Evolutionary conservation across 768 basidiomycete genomes (phyloP).

Genomic region (Boletus reticulatus): DNA sequence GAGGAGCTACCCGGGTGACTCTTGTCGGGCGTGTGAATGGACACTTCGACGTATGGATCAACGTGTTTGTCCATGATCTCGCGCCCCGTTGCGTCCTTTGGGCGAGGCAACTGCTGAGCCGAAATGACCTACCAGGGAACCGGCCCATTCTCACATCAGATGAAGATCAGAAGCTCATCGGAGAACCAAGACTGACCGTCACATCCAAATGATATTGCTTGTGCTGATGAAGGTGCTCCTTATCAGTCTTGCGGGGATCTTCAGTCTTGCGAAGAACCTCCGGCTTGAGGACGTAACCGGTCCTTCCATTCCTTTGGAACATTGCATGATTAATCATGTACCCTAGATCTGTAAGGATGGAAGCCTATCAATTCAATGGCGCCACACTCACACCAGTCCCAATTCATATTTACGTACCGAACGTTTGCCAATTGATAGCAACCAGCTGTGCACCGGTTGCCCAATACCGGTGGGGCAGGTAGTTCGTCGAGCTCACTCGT

Average conservation of each 20-base stretch:
- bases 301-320: constrained; percentile 88
- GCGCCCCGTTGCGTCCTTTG: constrained; percentile 58
- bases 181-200: constrained; percentile 40
- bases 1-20: constrained; percentile 25
- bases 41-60: constrained; percentile 82
- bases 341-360: constrained; percentile 64
- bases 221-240: constrained; percentile 51
- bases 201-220: constrained; percentile 64
- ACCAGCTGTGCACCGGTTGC: constrained; percentile 85
- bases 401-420: constrained; percentile 53
- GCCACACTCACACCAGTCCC: not conserved
- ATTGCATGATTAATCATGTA: constrained; percentile 93
- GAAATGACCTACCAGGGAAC: constrained; percentile 61
- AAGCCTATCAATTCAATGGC: not conserved
- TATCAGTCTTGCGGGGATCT: constrained; percentile 49
- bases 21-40: constrained; percentile 78
- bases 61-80: constrained; percentile 59
- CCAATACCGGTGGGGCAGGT: constrained; percentile 88
- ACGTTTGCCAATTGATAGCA: constrained; percentile 97
- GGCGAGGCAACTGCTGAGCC: constrained; percentile 84
- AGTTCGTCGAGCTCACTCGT: constrained; percentile 82
- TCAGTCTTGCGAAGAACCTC: constrained; percentile 63
- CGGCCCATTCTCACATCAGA: not conserved
- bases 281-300: constrained; percentile 91
- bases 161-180: not conserved